Evolutionary conservation across 768 basidiomycete genomes (phyloP).

Genomic region (Tricholoma sp.): DNA sequence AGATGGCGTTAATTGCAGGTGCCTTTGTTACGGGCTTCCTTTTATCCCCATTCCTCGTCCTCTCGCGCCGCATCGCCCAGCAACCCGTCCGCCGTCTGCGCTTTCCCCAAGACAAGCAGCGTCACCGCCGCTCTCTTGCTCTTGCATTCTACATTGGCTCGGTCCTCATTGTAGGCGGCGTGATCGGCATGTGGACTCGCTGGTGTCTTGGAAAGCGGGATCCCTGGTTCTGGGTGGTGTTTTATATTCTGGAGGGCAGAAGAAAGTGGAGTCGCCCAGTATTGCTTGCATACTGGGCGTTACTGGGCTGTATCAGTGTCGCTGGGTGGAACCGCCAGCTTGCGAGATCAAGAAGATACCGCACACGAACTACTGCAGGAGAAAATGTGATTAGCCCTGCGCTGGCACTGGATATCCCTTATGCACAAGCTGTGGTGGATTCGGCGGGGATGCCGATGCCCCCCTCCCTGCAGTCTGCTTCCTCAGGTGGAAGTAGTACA

Average conservation of each 20-base stretch:
- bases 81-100: slow-evolving; percentile 77
- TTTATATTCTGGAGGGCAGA: slow-evolving; percentile 72
- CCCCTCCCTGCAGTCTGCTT: slow-evolving; percentile 3
- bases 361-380: slow-evolving; percentile 40
- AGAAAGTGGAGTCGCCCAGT: slow-evolving; percentile 75
- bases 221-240: slow-evolving; percentile 83
- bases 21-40: slow-evolving; percentile 90
- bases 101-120: slow-evolving; percentile 77
- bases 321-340: slow-evolving; percentile 94
- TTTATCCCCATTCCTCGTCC: slow-evolving; percentile 86
- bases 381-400: slow-evolving; percentile 28
- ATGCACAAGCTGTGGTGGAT: background rate
- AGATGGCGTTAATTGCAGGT: slow-evolving; percentile 89
- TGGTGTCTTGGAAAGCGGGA: slow-evolving; percentile 79
- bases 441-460: slow-evolving; percentile 1
- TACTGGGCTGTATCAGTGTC: slow-evolving; percentile 75
- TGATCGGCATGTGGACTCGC: slow-evolving; percentile 90
- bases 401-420: slow-evolving; percentile 16
- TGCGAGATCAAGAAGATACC: slow-evolving; percentile 65
- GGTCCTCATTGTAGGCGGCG: slow-evolving; percentile 67
- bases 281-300: slow-evolving; percentile 82
- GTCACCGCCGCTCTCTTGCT: slow-evolving; percentile 79
- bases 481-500: slow-evolving; percentile 17
- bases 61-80: slow-evolving; percentile 89
- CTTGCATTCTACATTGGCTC: slow-evolving; percentile 78